Base-by-base conservation (phyloP, 768 basidiomycete genomes). In the Multifurca ochricompacta region DNA sequence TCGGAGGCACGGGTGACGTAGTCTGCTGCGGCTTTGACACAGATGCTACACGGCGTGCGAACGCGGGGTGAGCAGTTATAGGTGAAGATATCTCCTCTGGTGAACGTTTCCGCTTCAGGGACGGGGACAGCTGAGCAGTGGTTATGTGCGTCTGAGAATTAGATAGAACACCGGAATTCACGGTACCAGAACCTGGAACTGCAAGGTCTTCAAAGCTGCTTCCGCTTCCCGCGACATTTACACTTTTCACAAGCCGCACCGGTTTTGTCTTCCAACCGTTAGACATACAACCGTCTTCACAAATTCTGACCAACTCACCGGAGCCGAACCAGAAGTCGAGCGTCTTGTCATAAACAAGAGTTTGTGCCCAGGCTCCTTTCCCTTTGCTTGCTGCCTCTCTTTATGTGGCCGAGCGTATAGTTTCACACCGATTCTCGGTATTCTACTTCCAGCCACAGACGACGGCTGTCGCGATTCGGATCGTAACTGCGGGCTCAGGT, bases 401-500 rank as follows among this genome's bases (percentile, higher is more conserved):
- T 54, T 48, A 6, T 25, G 25, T 4, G 69, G 65, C 30, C 64
- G 56, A 3, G 65, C 60, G 43, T 70, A 69, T 1, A 68, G 68
- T 53, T 70, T 70, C 16, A 59, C 56, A 19, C 69, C 69, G 25
- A 68, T 67, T 11, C 69, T 51, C 4, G 69, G 69, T n/a, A 70
- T 70, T 53, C 61, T 66, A 50, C 69, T 70, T 13, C 62, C 62
- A 14, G 57, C 53, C n/a, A 61, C 55, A 13, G 64, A 58, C 18
- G 68, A 64, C 1, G 68, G 68, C 28, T 66, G 67, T 25, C 67
- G 60, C 25, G 68, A 30, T 13, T 39, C 58, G 4, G 66, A 66
- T 21, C 52, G 30, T 34, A 11, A n/a, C 9, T n/a, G 53, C 6
- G 40, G 23, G 21, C 18, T 53, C 40, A 32, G 47, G 32, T 49